Percentiles rank a stretch among this genome's conserved stretches.
These are phyloP conservation scores for Wakefieldia striispora DNA, from an alignment of 768 basidiomycete species.

Conservation along the genomic window DNA sequence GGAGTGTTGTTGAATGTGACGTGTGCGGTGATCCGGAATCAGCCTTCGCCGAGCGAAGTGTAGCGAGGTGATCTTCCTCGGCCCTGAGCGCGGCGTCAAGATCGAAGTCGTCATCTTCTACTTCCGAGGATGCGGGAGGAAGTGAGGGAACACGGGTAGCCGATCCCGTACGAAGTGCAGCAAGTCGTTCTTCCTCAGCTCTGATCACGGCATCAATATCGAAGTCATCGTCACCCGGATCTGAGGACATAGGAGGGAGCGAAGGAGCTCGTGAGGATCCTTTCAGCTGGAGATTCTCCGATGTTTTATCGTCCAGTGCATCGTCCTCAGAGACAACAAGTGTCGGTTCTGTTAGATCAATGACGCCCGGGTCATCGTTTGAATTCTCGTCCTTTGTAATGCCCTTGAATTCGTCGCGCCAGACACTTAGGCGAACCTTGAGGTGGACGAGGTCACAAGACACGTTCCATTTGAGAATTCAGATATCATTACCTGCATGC, in stretches of 20 bases:
- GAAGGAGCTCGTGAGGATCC: constrained; percentile 40
- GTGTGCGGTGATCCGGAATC: neutral
- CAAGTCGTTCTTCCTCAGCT: constrained; percentile 40
- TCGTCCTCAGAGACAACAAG: constrained; percentile 27
- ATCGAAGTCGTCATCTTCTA: constrained; percentile 48
- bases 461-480: neutral
- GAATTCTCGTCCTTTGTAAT: constrained; percentile 35
- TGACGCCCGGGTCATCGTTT: constrained; percentile 21
- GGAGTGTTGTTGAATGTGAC: constrained; percentile 1
- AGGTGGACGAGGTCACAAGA: constrained; percentile 7
- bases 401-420: constrained; percentile 67
- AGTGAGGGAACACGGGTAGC: constrained; percentile 33
- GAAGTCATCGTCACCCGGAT: constrained; percentile 43
- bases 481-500: constrained; percentile 68
- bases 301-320: constrained; percentile 7
- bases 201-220: constrained; percentile 52
- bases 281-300: constrained; percentile 5
- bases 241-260: constrained; percentile 40
- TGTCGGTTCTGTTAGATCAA: constrained; percentile 31
- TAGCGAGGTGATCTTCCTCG: constrained; percentile 37
- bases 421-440: constrained; percentile 71
- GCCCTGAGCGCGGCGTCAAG: constrained; percentile 49
- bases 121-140: constrained; percentile 39
- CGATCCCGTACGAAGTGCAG: constrained; percentile 18
- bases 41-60: constrained; percentile 13